Conservation (phyloP, 768 basidiomycete genomes). For the Phlebiopsis flavidoalba region DNA sequence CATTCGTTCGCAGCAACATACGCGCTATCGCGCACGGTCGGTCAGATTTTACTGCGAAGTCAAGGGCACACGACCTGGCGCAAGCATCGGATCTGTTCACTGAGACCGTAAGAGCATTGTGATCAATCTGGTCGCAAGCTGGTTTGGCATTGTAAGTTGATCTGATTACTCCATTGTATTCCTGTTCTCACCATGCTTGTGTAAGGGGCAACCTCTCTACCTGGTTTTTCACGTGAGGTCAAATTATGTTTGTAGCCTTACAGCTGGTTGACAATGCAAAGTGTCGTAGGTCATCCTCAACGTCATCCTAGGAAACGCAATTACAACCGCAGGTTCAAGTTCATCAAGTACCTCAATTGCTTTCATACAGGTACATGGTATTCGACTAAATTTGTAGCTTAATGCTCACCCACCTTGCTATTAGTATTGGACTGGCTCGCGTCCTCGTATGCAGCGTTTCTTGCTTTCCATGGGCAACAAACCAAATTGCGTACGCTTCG, state of each 20-base stretch:
- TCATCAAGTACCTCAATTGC: constrained; percentile 73
- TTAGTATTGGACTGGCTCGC: constrained; percentile 50
- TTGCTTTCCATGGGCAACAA: constrained; percentile 95
- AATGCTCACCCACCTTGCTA: not conserved
- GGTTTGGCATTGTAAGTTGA: constrained; percentile 84
- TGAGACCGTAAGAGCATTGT: constrained; percentile 86
- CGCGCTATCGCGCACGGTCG: constrained; percentile 86
- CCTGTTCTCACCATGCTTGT: not conserved
- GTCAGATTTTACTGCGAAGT: constrained; percentile 73
- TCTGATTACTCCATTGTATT: not conserved
- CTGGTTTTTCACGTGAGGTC: constrained; percentile 65
- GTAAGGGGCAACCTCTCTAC: constrained; percentile 95
- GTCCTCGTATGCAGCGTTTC: constrained; percentile 83
- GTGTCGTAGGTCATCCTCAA: constrained; percentile 70
- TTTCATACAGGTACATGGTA: constrained; percentile 54
- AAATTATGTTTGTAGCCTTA: not conserved
- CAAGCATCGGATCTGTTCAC: constrained; percentile 68
- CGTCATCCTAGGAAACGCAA: constrained; percentile 77
- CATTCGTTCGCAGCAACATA: constrained; percentile 95
- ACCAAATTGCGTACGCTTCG: constrained; percentile 68
- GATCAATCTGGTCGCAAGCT: constrained; percentile 83
- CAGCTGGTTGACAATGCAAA: not conserved
- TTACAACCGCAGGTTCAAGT: constrained; percentile 56
- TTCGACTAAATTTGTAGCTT: not conserved
- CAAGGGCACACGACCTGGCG: constrained; percentile 76